phyloP scores from a whole-genome alignment of 2,329 filamentous ascomycete species.

The Shiraia bambusicola region DNA sequence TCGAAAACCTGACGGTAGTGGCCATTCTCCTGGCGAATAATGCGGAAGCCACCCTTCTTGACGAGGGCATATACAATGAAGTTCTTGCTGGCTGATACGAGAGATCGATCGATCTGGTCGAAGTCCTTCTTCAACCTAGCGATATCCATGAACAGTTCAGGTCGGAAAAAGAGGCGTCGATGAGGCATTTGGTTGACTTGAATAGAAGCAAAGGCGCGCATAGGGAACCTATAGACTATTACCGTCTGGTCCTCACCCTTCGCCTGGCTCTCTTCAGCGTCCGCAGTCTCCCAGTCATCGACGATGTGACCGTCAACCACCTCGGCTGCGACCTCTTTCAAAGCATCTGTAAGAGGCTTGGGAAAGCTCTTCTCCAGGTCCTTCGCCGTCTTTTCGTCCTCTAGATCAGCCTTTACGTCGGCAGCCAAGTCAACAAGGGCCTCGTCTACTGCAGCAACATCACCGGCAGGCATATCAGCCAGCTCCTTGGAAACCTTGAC shows the following conservation, averaged over 20 bases:
- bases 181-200: constrained; percentile 62
- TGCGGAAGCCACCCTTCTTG: constrained; percentile 86
- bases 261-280: constrained; percentile 66
- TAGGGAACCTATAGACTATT: constrained; percentile 90
- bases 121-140: constrained; percentile 96
- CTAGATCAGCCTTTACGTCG: constrained; percentile 50
- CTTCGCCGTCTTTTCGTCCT: constrained; percentile 56
- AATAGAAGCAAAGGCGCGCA: constrained; percentile 94
- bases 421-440: constrained; percentile 54
- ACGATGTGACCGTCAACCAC: constrained; percentile 60
- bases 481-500: constrained; percentile 53
- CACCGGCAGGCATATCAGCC: constrained; percentile 39
- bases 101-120: constrained; percentile 91
- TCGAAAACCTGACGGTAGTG: constrained; percentile 90
- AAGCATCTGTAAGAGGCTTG: constrained; percentile 56
- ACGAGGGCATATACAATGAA: constrained; percentile 95
- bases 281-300: constrained; percentile 91
- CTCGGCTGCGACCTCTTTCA: constrained; percentile 61
- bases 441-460: constrained; percentile 57
- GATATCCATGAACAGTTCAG: constrained; percentile 85
- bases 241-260: constrained; percentile 70
- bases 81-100: constrained; percentile 83
- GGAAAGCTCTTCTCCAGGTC: constrained; percentile 57
- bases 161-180: constrained; percentile 65
- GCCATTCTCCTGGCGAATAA: constrained; percentile 93